These are phyloP conservation scores for Dioszegia crocea DNA, from an alignment of 768 basidiomycete genomes.

Conservation along the genomic window DNA sequence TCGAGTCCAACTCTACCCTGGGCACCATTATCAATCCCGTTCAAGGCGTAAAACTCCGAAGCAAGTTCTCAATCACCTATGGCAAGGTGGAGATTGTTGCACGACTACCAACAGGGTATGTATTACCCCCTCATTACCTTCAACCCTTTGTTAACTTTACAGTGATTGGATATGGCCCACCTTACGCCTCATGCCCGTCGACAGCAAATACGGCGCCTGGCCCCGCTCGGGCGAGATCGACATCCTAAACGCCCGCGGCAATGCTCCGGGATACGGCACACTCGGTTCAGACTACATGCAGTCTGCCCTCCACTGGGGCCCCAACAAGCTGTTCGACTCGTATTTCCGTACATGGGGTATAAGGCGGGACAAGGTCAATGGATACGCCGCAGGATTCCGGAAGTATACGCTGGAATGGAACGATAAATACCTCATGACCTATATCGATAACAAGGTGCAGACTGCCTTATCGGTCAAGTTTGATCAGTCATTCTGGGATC, in stretches of 20 bases:
- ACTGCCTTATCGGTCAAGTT: slow-evolving; percentile 65
- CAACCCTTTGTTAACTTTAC: too few species aligned
- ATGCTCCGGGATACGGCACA: slow-evolving; percentile 56
- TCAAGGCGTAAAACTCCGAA: slow-evolving; percentile 73
- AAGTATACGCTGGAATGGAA: slow-evolving; percentile 79
- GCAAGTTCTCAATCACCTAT: slow-evolving; percentile 68
- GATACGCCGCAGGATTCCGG: slow-evolving; percentile 67
- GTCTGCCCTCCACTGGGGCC: slow-evolving; percentile 66
- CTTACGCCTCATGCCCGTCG: slow-evolving; percentile 55
- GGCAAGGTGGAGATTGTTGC: slow-evolving; percentile 80
- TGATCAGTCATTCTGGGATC: slow-evolving; percentile 63
- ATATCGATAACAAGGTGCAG: slow-evolving; percentile 72
- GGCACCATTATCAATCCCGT: slow-evolving; percentile 71
- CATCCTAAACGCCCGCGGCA: slow-evolving; percentile 60
- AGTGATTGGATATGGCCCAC: slow-evolving; percentile 49
- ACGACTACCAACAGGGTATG: slow-evolving; percentile 64
- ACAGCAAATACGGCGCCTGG: slow-evolving; percentile 56
- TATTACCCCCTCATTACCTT: too few species aligned
- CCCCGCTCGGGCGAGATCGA: slow-evolving; percentile 67
- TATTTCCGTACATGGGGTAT: slow-evolving; percentile 70
- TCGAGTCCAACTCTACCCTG: slow-evolving; percentile 41
- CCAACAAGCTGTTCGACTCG: slow-evolving; percentile 56
- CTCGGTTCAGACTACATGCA: slow-evolving; percentile 56
- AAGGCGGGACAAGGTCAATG: slow-evolving; percentile 60
- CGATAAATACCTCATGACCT: slow-evolving; percentile 59